Conservation (phyloP, 768 basidiomycete species). For the Trametes sanguinea region DNA sequence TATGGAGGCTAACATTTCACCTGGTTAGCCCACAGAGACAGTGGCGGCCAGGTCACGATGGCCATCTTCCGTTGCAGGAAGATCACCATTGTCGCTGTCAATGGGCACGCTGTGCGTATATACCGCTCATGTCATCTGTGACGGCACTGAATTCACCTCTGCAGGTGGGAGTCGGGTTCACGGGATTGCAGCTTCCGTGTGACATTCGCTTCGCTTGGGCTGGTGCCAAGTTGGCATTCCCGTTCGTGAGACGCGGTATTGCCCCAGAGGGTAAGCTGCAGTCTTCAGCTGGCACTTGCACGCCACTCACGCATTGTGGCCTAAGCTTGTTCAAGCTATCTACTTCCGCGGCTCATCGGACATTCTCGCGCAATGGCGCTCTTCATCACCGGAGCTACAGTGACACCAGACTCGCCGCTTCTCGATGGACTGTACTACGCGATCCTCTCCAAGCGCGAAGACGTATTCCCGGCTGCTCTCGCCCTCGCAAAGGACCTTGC, state of each 20-base stretch:
- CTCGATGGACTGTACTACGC: conserved; percentile 49
- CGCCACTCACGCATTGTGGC: neutral
- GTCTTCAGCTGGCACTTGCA: neutral
- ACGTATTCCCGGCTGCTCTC: conserved; percentile 53
- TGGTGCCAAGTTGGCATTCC: conserved; percentile 50
- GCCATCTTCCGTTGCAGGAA: conserved; percentile 56
- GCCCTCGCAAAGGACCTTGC: conserved; percentile 55
- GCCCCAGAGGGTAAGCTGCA: conserved; percentile 46
- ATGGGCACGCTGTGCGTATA: conserved; percentile 47
- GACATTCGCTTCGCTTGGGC: conserved; percentile 55
- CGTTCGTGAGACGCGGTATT: conserved; percentile 53
- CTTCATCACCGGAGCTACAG: conserved; percentile 49
- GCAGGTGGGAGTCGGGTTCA: conserved; percentile 52
- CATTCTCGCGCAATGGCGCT: conserved; percentile 52
- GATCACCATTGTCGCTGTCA: conserved; percentile 52
- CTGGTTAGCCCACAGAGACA: conserved; percentile 47
- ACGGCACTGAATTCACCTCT: neutral
- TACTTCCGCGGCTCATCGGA: conserved; percentile 57
- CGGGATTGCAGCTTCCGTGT: conserved; percentile 51
- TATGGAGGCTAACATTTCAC: no score
- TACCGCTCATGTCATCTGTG: neutral
- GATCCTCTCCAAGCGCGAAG: conserved; percentile 49
- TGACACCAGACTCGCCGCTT: conserved; percentile 46
- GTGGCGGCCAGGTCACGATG: conserved; percentile 48
- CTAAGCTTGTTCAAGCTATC: conserved; percentile 44